Base-by-base conservation (phyloP, 352 stramenopile species). In the Phytopythium delawarense region DNA sequence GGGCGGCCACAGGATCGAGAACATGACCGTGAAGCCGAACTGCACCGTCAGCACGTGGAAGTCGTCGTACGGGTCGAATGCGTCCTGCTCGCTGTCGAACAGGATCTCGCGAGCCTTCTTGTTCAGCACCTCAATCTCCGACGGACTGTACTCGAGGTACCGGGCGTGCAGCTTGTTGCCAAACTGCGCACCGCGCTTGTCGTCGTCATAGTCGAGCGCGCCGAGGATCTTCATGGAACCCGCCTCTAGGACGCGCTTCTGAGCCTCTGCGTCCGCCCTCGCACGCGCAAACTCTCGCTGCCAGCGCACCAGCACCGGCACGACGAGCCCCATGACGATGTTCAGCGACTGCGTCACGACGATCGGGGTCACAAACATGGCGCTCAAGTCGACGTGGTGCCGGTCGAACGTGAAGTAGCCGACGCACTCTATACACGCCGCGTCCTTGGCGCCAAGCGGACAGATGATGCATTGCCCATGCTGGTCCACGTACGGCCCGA, bases 301-400 rank as follows among this genome's bases (percentile, higher is more conserved):
- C 61, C 79, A 81, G 16, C 84, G 82, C n/a, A 91, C 78, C 9
- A 92, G 59, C 30, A 90, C 80, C 2, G 87, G 84, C 20, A 71
- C 72, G 13, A 91, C 72, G n/a, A 92, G 65, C 16, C 80, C 71
- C 12, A 95, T 50, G 28, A 84, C 59, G 35, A 95, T 90, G 51
- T 95, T 95, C 34, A 95, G 71, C 52, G 66, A 74, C 70, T 95
- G 84, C 7, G 87, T 95, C 28, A 95, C 83, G 0, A 95, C 75
- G 57, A 95, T 95, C 12, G 87, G 84, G 2, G 87, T 95, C 37
- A 95, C 77, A 71, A 95, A 95, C 80, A 95, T 92, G 15, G 82
- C 78, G 42, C 83, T 86, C 18, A 95, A 50, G 53, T 94, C 81
- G n/a, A 95, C 83, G 73, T 95, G 87, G 48, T 83, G 74, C 2